Conservation (phyloP, 495 filamentous ascomycete genomes). For the Corynascus novoguineensis region DNA sequence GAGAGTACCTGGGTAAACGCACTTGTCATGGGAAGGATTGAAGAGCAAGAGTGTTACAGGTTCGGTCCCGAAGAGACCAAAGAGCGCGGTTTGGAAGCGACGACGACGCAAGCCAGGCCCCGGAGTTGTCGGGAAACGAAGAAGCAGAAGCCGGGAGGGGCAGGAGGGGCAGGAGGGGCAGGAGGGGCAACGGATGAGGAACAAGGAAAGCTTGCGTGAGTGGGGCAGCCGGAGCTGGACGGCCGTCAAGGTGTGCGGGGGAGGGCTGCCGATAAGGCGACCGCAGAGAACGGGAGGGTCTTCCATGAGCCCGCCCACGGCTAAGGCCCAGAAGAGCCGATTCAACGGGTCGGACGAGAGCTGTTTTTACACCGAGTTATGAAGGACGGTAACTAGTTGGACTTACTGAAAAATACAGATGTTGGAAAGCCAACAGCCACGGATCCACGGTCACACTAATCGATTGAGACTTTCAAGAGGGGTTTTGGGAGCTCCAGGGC, state of each 20-base stretch:
- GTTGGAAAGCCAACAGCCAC: too few species aligned
- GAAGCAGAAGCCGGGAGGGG: neutral
- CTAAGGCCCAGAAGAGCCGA: too few species aligned
- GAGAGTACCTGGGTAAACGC: neutral
- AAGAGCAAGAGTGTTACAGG: neutral
- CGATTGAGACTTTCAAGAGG: too few species aligned
- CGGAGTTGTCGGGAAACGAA: neutral
- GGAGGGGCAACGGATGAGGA: neutral
- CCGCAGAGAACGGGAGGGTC: neutral
- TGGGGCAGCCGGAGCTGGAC: slow-evolving; percentile 1
- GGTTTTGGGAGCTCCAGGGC: too few species aligned
- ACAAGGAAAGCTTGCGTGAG: neutral
- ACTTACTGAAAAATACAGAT: too few species aligned
- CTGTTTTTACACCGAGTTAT: too few species aligned
- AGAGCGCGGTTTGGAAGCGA: neutral
- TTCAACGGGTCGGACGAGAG: too few species aligned
- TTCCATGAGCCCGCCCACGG: neutral
- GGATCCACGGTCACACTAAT: too few species aligned
- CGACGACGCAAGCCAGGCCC: slow-evolving; percentile 10
- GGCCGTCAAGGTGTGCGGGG: slow-evolving; percentile 1
- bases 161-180: slow-evolving; percentile 7
- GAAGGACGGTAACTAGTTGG: too few species aligned
- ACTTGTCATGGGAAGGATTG: neutral
- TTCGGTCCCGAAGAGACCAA: neutral
- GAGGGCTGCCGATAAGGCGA: neutral